Evolutionary conservation across 768 basidiomycete genomes (phyloP).

Genomic region (Russula sp.): DNA sequence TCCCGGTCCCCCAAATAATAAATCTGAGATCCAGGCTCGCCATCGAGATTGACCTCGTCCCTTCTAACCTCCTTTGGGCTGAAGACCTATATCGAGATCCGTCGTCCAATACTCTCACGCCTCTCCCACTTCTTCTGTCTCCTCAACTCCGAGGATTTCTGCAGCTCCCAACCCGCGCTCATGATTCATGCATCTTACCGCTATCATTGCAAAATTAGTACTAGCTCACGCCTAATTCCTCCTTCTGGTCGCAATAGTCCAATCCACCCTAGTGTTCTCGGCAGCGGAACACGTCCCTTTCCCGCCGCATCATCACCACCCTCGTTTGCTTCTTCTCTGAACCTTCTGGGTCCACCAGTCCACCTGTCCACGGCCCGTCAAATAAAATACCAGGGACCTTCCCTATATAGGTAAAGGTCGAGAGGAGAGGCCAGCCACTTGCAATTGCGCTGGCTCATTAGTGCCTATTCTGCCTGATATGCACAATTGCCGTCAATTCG

Average conservation of each 20-base stretch:
- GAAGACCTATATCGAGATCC: slow-evolving; percentile 13
- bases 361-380: slow-evolving; percentile 7
- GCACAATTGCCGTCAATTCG: neutral
- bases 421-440: neutral
- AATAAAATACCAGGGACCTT: slow-evolving; percentile 3
- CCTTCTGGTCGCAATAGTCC: neutral
- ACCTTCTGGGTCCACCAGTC: slow-evolving; percentile 10
- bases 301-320: slow-evolving; percentile 18
- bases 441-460: neutral
- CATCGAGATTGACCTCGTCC: slow-evolving; percentile 21
- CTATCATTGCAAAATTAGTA: neutral
- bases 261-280: neutral
- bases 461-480: slow-evolving; percentile 4
- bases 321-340: slow-evolving; percentile 1
- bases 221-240: neutral
- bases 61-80: slow-evolving; percentile 17
- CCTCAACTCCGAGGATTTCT: neutral
- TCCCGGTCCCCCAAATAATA: slow-evolving; percentile 16
- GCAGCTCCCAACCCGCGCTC: neutral
- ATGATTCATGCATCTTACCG: neutral
- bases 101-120: neutral
- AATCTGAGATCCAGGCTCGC: slow-evolving; percentile 18
- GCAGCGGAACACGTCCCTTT: neutral
- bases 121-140: neutral
- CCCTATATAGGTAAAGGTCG: neutral